phyloP scores from a whole-genome alignment of 192 early-diverging fungal species.

The Chytriomyces hyalinus region DNA sequence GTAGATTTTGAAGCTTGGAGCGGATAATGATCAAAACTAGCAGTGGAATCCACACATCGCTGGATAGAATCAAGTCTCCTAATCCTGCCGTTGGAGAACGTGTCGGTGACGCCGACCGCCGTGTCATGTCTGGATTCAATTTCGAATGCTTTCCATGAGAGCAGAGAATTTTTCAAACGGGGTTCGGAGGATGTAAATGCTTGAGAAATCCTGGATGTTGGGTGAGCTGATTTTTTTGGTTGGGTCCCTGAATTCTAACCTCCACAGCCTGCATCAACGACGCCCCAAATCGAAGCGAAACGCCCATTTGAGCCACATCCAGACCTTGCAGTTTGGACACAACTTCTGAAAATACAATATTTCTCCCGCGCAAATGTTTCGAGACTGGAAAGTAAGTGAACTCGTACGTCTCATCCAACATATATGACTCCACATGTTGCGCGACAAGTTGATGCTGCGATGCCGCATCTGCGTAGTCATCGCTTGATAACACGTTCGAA shows the following conservation, averaged over 20 bases:
- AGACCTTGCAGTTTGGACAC: slow-evolving; percentile 23
- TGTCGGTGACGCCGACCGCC: background rate
- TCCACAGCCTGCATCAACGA: slow-evolving; percentile 28
- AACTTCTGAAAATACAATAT: slow-evolving; percentile 22
- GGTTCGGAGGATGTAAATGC: slow-evolving; percentile 35
- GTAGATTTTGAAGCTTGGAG: slow-evolving; percentile 43
- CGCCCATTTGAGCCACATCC: slow-evolving; percentile 34
- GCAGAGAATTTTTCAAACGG: slow-evolving; percentile 49
- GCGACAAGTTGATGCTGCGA: no score
- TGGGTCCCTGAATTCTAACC: background rate
- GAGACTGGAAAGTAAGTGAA: slow-evolving; percentile 42
- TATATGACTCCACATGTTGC: slow-evolving; percentile 34
- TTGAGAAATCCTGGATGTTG: slow-evolving; percentile 34
- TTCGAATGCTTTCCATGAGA: slow-evolving; percentile 37
- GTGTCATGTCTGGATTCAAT: slow-evolving; percentile 21
- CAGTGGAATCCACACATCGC: slow-evolving; percentile 45
- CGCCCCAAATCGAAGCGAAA: slow-evolving; percentile 21
- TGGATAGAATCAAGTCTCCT: slow-evolving; percentile 15
- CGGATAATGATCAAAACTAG: slow-evolving; percentile 41
- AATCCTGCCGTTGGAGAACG: background rate
- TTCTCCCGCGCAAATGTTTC: slow-evolving; percentile 14
- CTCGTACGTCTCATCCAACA: slow-evolving; percentile 49
- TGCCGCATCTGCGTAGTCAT: no score
- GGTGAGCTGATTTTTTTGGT: background rate
- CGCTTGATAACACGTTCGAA: no score